Conservation (phyloP, 2,329 filamentous ascomycete species). For the Beauveria rudraprayagi region DNA sequence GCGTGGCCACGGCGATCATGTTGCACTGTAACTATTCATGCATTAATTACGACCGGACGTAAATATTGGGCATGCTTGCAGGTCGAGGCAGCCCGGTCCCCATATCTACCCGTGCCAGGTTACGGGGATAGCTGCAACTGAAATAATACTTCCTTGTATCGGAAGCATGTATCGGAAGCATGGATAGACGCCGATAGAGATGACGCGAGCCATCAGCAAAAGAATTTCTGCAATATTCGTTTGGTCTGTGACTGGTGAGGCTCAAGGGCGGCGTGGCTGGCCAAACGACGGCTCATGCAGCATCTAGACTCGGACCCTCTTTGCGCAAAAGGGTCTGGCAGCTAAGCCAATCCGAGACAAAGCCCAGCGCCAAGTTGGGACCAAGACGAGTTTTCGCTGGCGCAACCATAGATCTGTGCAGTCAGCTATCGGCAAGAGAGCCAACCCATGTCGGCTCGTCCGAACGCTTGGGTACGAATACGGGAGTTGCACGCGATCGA, state of each 20-base stretch:
- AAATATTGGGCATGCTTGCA: too few species aligned
- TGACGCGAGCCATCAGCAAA: too few species aligned
- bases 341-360: slow-evolving; percentile 6
- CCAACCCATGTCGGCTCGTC: not conserved
- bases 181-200: too few species aligned
- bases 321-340: not conserved
- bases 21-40: too few species aligned
- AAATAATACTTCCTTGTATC: not conserved
- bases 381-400: not conserved
- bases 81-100: not conserved
- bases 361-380: not conserved
- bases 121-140: not conserved
- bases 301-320: not conserved
- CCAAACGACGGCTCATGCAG: not conserved
- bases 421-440: not conserved
- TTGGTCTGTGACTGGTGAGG: not conserved
- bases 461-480: slow-evolving; percentile 7
- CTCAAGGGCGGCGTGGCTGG: not conserved
- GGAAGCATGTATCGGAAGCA: not conserved
- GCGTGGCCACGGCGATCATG: too few species aligned
- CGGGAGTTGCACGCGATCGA: slow-evolving; percentile 7
- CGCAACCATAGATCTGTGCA: slow-evolving; percentile 5
- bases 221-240: not conserved
- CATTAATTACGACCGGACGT: too few species aligned
- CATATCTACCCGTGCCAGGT: not conserved